Evolutionary conservation across 176 grass and related monocot species (phyloP).

Genomic region (Carex pumila): DNA sequence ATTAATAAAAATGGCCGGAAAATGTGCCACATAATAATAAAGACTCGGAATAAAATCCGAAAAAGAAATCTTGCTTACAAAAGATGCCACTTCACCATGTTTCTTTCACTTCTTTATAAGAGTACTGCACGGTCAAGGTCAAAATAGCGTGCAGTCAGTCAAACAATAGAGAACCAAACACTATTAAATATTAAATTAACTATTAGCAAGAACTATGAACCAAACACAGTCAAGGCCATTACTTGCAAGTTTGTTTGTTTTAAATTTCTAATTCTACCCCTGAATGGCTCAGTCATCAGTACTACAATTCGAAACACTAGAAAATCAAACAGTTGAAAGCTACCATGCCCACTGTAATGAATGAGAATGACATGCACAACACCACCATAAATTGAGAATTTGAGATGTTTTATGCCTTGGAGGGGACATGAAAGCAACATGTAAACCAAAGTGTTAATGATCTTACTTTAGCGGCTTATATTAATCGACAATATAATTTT

Average conservation of each 20-base stretch:
- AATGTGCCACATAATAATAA: no score
- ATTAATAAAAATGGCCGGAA: no score
- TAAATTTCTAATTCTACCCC: no score
- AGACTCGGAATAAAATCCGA: neutral
- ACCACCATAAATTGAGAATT: neutral
- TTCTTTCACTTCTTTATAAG: neutral
- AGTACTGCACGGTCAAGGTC: no score
- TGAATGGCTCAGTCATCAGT: neutral
- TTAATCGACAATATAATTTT: neutral
- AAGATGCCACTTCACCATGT: no score
- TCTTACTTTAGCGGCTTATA: neutral
- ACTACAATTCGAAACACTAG: neutral
- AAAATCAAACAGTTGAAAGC: neutral
- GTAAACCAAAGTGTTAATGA: conserved; percentile 1
- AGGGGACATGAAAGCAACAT: conserved; percentile 14
- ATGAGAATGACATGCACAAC: neutral
- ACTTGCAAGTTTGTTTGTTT: no score
- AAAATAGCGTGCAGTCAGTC: neutral
- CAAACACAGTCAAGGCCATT: no score
- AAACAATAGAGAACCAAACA: neutral
- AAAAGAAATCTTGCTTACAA: neutral
- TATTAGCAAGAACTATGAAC: neutral
- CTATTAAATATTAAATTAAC: no score
- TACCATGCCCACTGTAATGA: neutral
- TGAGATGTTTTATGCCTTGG: neutral